These are phyloP conservation scores for Chaetomiaceae sp. DNA, from an alignment of 2,329 filamentous ascomycete species.

Conservation along the genomic window DNA sequence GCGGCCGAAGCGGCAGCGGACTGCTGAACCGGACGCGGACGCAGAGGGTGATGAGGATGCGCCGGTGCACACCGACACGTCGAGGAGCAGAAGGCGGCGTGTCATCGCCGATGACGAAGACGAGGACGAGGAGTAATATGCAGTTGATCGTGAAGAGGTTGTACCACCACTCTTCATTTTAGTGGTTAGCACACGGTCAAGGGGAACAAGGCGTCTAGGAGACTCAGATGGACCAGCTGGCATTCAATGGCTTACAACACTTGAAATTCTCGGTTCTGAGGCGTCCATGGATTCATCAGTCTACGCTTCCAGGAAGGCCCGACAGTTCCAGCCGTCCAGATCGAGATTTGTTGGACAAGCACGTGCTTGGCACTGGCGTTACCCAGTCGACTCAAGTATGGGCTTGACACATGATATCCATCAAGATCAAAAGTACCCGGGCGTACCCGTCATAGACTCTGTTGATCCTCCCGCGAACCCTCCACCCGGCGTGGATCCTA, in stretches of 20 bases:
- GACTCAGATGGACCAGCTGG: too few relatives aligned
- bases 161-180: conserved; percentile 11
- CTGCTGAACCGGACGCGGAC: conserved; percentile 42
- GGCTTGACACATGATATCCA: neutral
- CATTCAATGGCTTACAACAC: too few relatives aligned
- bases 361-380: too few relatives aligned
- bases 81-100: conserved; percentile 19
- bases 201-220: neutral
- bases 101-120: conserved; percentile 29
- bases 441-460: conserved; percentile 36
- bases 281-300: too few relatives aligned
- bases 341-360: too few relatives aligned
- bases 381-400: too few relatives aligned
- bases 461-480: conserved; percentile 44
- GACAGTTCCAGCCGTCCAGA: too few relatives aligned
- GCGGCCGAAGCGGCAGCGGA: conserved; percentile 46
- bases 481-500: conserved; percentile 35
- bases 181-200: conserved; percentile 7
- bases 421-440: conserved; percentile 33
- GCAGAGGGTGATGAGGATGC: conserved; percentile 50
- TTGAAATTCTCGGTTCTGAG: too few relatives aligned
- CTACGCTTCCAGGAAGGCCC: too few relatives aligned
- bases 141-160: neutral
- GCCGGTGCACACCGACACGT: conserved; percentile 23
- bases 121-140: conserved; percentile 6